Conservation (phyloP, 2,329 filamentous ascomycete species). For the Neofusicoccum sp. region DNA sequence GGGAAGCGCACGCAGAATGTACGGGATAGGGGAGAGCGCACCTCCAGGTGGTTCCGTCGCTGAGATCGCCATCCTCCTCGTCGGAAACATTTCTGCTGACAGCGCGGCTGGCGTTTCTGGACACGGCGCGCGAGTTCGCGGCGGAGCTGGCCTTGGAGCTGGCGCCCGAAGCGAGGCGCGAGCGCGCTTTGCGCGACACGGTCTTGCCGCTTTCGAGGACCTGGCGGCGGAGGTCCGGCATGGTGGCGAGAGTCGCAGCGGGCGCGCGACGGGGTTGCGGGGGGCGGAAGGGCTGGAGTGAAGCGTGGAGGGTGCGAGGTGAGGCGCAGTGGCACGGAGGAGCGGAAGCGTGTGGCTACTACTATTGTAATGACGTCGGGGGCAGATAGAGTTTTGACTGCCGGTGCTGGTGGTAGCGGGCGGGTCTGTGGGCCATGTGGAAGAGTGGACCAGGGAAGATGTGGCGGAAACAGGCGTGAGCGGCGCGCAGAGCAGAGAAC, state of each 20-base stretch:
- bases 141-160: constrained; percentile 60
- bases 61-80: constrained; percentile 60
- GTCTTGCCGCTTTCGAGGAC: constrained; percentile 73
- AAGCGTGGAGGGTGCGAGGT: neutral
- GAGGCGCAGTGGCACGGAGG: neutral
- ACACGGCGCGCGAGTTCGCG: constrained; percentile 57
- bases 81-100: constrained; percentile 64
- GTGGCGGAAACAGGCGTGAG: neutral
- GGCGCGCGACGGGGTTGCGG: constrained; percentile 14
- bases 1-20: neutral
- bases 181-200: constrained; percentile 64
- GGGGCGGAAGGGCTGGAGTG: neutral
- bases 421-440: constrained; percentile 10
- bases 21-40: constrained; percentile 24
- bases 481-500: neutral
- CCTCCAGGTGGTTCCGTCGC: constrained; percentile 60
- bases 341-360: neutral
- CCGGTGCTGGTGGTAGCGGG: neutral
- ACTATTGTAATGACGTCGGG: constrained; percentile 13
- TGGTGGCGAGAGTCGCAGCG: constrained; percentile 28
- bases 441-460: neutral
- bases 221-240: constrained; percentile 66
- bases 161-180: constrained; percentile 55
- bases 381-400: constrained; percentile 7
- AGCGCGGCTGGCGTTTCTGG: constrained; percentile 47